Percentiles rank a stretch among this genome's conserved stretches.
These are phyloP conservation scores for Asterochloris erici DNA, from an alignment of 139 green algal species.

Conservation along the genomic window DNA sequence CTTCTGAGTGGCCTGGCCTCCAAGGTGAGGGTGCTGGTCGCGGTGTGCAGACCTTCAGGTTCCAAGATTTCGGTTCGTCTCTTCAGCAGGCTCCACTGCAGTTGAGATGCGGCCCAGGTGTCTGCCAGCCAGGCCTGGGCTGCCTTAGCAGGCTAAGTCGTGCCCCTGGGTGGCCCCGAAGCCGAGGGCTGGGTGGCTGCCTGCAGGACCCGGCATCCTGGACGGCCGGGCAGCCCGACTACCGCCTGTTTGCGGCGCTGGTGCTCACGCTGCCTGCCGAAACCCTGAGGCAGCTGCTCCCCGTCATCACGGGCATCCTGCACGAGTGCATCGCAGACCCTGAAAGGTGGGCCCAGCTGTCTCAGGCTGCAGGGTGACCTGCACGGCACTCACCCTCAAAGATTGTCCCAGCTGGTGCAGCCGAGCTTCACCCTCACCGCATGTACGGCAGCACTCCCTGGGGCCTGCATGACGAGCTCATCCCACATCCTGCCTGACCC, in stretches of 20 bases:
- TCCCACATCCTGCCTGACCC: background rate
- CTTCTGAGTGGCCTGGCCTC: background rate
- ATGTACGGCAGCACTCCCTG: background rate
- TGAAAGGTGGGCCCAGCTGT: background rate
- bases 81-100: background rate
- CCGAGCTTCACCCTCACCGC: background rate
- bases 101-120: background rate
- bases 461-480: background rate
- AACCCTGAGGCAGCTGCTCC: background rate
- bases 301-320: background rate
- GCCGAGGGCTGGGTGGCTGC: background rate
- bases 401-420: background rate
- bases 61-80: background rate
- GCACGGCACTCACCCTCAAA: background rate
- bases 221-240: conserved; percentile 24
- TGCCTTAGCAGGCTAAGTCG: background rate
- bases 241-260: conserved; percentile 43
- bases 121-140: background rate
- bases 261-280: conserved; percentile 35
- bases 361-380: background rate
- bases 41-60: background rate
- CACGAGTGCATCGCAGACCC: background rate
- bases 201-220: conserved; percentile 27
- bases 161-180: background rate
- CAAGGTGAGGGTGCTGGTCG: background rate